A percentile compares a stretch with the other conserved stretches of the same genome.
Conservation (phyloP, 2,329 filamentous ascomycete species). For the Botrytis deweyae region DNA sequence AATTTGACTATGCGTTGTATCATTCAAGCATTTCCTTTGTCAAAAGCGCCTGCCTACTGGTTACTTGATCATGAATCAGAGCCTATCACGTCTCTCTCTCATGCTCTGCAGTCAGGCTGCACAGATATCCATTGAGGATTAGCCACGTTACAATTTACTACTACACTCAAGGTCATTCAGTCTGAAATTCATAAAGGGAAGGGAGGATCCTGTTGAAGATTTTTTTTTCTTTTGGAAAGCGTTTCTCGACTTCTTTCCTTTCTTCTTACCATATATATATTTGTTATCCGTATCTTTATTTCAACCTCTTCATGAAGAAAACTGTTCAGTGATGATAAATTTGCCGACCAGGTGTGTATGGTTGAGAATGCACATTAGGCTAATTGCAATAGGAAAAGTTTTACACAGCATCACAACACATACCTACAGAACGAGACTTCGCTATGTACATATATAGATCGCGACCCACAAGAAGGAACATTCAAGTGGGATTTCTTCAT, state of each 20-base stretch:
- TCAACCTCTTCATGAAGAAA: conserved; percentile 12
- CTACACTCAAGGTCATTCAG: conserved; percentile 31
- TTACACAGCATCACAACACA: conserved; percentile 14
- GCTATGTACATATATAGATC: not conserved
- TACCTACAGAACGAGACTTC: conserved; percentile 8
- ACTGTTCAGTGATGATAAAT: conserved; percentile 20
- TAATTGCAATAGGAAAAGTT: conserved; percentile 19
- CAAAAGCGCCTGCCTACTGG: conserved; percentile 39
- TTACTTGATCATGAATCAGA: conserved; percentile 32
- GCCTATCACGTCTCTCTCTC: conserved; percentile 37
- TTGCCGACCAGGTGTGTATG: conserved; percentile 14
- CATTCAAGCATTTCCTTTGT: conserved; percentile 40
- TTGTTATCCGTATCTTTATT: conserved; percentile 5
- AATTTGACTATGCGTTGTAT: conserved; percentile 41
- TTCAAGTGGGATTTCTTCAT: not conserved
- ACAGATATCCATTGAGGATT: conserved; percentile 38
- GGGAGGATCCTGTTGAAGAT: conserved; percentile 23
- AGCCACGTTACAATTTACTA: conserved; percentile 39
- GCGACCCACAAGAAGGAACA: conserved; percentile 13
- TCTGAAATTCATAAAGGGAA: conserved; percentile 36
- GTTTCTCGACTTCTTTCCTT: conserved; percentile 23
- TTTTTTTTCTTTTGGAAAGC: conserved; percentile 18
- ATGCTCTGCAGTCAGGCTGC: conserved; percentile 38
- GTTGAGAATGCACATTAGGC: conserved; percentile 14
- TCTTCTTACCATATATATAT: conserved; percentile 13